Base-by-base conservation (phyloP, 805 yeast genomes). In the Starmerella sp. region DNA sequence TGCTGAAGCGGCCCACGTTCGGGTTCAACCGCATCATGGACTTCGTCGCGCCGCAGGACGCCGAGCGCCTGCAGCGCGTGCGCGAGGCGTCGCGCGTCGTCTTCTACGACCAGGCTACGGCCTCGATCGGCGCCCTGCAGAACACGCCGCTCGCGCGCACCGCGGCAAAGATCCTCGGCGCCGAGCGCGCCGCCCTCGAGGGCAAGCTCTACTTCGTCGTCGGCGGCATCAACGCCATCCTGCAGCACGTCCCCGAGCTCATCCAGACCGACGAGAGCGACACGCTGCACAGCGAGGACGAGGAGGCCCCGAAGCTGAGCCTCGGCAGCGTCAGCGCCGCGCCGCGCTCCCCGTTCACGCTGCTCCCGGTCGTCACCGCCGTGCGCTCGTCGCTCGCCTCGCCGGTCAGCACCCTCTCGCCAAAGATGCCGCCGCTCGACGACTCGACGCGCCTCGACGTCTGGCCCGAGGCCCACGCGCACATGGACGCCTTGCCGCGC, bases 1-100 rank as follows among this genome's bases (percentile, higher is more conserved):
- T 90, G 43, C 71, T 90, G 59, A 85, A 82, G 66, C 77, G 97
- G 60, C 73, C 81, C 35, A 83, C 82, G 52, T 90, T 86, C 63
- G 80, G 81, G 3, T 71, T 90, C 54, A 48, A 59, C 14, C 61
- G 69, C 22, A 64, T 72, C 43, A 42, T 68, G 48, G 73, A 71
- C 38, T 68, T 73, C 54, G 66, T 73, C 58, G 62, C 70, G 10
- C 65, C 66, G 8, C 63, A 63, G 15, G 70, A 69, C 56, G 64
- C 65, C 15, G 55, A 50, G 30, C 48, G 47, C 6, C 51, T 72
- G n/a, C 56, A 51, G 35, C 51, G 55, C 28, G 60, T 70, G 53
- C 57, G 43, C n/a, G 32, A 43, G 32, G 32, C 41, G 32, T 15
- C 53, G 22, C 51, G 53, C 53, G 29, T 58, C 51, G 53, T 57